phyloP scores from a whole-genome alignment of 129 eudicot genomes.

The Centaurea solstitialis region DNA sequence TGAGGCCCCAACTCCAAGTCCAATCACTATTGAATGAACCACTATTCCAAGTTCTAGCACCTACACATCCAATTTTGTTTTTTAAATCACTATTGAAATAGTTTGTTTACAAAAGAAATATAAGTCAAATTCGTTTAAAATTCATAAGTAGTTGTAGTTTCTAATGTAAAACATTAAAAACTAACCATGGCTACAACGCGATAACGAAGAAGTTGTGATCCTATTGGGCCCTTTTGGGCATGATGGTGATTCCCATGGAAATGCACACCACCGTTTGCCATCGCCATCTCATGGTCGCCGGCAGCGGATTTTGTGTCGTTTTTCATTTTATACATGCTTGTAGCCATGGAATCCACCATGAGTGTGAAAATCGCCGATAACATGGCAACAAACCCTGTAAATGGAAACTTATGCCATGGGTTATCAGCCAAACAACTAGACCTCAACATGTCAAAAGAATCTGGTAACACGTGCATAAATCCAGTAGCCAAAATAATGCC shows the following conservation, averaged over 20 bases:
- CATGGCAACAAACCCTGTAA: slow-evolving; percentile 67
- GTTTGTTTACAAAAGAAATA: neutral
- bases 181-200: slow-evolving; percentile 66
- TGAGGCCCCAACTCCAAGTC: slow-evolving; percentile 66
- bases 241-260: slow-evolving; percentile 47
- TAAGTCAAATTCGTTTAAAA: neutral
- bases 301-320: slow-evolving; percentile 11
- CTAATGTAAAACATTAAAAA: neutral
- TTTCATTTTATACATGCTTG: slow-evolving; percentile 45
- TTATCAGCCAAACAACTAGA: slow-evolving; percentile 42
- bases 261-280: slow-evolving; percentile 20
- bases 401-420: slow-evolving; percentile 71
- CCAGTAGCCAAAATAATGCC: slow-evolving; percentile 72
- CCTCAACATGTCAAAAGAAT: slow-evolving; percentile 64
- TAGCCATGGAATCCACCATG: slow-evolving; percentile 73
- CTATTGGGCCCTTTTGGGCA: slow-evolving; percentile 30
- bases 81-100: neutral
- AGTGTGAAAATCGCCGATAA: slow-evolving; percentile 61
- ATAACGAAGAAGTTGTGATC: slow-evolving; percentile 56
- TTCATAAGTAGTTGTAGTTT: neutral
- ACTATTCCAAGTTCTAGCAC: slow-evolving; percentile 73
- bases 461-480: slow-evolving; percentile 72
- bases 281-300: slow-evolving; percentile 44
- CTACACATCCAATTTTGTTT: slow-evolving; percentile 14
- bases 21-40: slow-evolving; percentile 71